Evolutionary conservation across 352 stramenopile genomes (phyloP).

Genomic region (Aphanomyces cochlioides): DNA sequence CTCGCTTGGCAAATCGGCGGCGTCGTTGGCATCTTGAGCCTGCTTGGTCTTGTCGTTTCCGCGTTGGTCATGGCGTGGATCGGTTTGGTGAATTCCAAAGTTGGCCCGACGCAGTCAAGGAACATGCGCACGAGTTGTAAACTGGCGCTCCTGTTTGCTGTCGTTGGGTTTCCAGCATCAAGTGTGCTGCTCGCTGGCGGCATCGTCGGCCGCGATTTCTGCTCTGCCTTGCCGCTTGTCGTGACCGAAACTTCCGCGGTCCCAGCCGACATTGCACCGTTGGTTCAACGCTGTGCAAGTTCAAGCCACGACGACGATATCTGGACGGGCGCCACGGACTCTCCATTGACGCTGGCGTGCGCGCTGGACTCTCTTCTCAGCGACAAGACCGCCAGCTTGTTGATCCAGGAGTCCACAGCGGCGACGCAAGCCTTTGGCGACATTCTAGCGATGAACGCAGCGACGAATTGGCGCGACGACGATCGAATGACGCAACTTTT

Average conservation of each 20-base stretch:
- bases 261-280: neutral
- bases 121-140: conserved; percentile 10
- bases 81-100: neutral
- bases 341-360: neutral
- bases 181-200: neutral
- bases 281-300: neutral
- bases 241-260: neutral
- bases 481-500: neutral
- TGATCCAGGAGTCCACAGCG: neutral
- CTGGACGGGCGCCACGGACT: neutral
- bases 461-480: neutral
- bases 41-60: neutral
- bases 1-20: neutral
- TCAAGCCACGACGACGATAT: neutral
- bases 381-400: neutral
- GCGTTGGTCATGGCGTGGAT: neutral
- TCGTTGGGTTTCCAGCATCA: neutral
- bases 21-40: neutral
- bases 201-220: conserved; percentile 6
- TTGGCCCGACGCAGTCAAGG: neutral
- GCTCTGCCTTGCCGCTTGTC: neutral
- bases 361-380: neutral
- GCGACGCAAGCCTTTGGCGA: neutral
- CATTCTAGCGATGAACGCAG: neutral
- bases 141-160: neutral